Percentiles rank a stretch among this genome's conserved stretches.
phyloP scores from a whole-genome alignment of 225 moss, liverwort and hornwort genomes.

The Bryum argenteum region DNA sequence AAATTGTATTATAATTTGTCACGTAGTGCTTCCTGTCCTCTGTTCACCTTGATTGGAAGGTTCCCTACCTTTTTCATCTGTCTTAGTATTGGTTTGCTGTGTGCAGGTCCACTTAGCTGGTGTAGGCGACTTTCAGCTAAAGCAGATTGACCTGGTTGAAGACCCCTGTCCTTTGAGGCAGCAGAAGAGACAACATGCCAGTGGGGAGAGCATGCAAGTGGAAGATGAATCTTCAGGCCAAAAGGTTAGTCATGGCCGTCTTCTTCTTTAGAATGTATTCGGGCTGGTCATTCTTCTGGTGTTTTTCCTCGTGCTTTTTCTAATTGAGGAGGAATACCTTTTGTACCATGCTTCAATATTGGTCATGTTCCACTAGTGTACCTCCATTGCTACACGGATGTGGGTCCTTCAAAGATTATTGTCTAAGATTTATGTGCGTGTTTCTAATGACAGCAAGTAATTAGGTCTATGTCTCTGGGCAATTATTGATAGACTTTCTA shows the following conservation, averaged over 20 bases:
- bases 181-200: conserved; percentile 42
- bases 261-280: neutral
- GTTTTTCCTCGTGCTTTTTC: neutral
- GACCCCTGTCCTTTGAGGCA: conserved; percentile 76
- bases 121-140: conserved; percentile 88
- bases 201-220: conserved; percentile 48
- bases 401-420: neutral
- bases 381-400: neutral
- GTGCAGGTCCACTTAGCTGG: conserved; percentile 89
- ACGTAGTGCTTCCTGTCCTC: no score
- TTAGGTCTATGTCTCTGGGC: neutral
- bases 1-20: neutral
- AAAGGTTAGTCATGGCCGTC: conserved; percentile 35
- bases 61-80: neutral
- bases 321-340: neutral
- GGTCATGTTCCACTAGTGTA: neutral
- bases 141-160: conserved; percentile 71
- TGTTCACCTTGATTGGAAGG: neutral
- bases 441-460: neutral
- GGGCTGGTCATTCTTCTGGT: neutral
- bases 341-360: conserved; percentile 7
- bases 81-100: conserved; percentile 17
- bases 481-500: conserved; percentile 26
- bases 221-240: conserved; percentile 38
- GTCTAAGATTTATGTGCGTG: neutral